phyloP scores from a whole-genome alignment of 352 stramenopile species.

The Pythium brassicae region DNA sequence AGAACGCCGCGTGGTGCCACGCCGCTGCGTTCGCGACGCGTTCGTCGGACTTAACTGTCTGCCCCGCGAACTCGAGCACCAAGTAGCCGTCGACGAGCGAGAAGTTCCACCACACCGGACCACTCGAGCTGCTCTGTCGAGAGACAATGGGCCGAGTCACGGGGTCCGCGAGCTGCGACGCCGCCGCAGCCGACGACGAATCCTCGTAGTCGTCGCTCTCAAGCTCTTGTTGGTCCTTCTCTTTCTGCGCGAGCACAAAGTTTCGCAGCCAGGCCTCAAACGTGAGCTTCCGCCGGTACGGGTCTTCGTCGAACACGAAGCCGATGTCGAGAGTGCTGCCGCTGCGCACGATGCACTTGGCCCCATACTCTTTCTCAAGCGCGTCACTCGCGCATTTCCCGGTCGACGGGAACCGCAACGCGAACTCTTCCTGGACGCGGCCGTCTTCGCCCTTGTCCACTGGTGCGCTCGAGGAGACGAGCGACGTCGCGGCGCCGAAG shows the following conservation, averaged over 20 bases:
- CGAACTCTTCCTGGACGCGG: constrained; percentile 69
- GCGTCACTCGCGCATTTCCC: neutral
- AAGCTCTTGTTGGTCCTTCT: constrained; percentile 31
- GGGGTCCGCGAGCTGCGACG: constrained; percentile 4
- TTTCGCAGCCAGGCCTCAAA: constrained; percentile 76
- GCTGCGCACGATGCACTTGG: constrained; percentile 39
- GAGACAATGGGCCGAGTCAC: constrained; percentile 8
- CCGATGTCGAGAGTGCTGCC: constrained; percentile 70
- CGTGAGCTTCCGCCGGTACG: constrained; percentile 74
- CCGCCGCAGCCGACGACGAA: neutral
- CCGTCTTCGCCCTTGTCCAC: constrained; percentile 69
- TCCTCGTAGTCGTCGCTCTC: constrained; percentile 8
- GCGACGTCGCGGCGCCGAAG: constrained; percentile 25
- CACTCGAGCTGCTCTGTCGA: constrained; percentile 13
- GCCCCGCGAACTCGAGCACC: constrained; percentile 38
- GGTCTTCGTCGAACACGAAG: constrained; percentile 72
- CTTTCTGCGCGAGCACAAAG: constrained; percentile 25
- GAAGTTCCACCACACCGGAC: constrained; percentile 38
- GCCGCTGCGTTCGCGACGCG: constrained; percentile 29
- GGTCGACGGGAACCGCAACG: constrained; percentile 44
- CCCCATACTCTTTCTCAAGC: constrained; percentile 28
- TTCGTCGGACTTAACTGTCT: constrained; percentile 41
- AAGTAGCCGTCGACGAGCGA: constrained; percentile 37
- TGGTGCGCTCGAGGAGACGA: constrained; percentile 56
- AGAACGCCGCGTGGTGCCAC: constrained; percentile 75